Evolutionary conservation across 2,329 filamentous ascomycete species (phyloP).

Genomic region (Mycogone perniciosa): DNA sequence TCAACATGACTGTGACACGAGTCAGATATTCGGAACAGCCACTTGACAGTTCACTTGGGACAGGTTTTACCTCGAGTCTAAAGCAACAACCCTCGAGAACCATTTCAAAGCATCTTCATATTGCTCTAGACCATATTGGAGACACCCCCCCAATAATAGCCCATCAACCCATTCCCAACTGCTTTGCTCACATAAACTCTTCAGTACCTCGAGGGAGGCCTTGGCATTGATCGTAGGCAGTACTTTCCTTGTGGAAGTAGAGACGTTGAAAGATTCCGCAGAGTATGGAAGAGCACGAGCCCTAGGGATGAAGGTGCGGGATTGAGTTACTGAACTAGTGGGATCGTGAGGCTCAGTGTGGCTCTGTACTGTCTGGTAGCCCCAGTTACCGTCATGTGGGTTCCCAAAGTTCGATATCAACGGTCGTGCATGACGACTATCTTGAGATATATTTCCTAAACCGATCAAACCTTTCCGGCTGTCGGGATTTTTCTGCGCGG

Average conservation of each 20-base stretch:
- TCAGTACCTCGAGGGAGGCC: conserved; percentile 64
- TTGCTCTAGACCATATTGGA: conserved; percentile 83
- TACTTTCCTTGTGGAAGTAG: conserved; percentile 14
- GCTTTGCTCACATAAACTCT: conserved; percentile 69
- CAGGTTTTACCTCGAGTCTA: conserved; percentile 49
- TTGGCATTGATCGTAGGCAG: conserved; percentile 51
- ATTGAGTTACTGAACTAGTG: background rate
- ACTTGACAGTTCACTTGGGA: conserved; percentile 25
- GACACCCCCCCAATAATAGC: conserved; percentile 82
- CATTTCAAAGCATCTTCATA: conserved; percentile 71
- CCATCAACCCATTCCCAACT: conserved; percentile 89
- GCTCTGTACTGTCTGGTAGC: background rate
- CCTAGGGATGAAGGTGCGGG: background rate
- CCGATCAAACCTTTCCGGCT: too few species aligned
- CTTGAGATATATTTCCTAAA: too few species aligned
- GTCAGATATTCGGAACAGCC: conserved; percentile 25
- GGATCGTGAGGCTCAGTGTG: background rate
- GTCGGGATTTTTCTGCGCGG: background rate
- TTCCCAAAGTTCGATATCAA: too few species aligned
- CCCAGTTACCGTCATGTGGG: too few species aligned
- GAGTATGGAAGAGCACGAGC: conserved; percentile 10
- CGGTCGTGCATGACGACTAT: background rate
- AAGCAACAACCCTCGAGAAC: conserved; percentile 58
- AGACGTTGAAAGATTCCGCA: conserved; percentile 14
- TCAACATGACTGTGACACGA: conserved; percentile 66